phyloP scores from a whole-genome alignment of 352 stramenopile species.

The Pythium insidiosum region DNA sequence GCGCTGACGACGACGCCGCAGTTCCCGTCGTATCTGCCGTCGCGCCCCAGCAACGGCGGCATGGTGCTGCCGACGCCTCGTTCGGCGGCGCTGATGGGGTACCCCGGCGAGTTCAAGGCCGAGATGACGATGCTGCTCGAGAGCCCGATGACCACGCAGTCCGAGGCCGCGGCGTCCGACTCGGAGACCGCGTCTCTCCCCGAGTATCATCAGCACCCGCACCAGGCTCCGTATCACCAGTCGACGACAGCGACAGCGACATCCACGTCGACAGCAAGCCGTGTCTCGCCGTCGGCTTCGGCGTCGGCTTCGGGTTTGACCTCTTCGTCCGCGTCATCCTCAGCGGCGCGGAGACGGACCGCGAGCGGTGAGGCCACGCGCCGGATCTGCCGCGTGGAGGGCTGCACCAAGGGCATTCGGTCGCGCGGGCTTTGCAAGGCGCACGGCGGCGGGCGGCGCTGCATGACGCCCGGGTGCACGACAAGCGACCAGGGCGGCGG shows the following conservation, averaged over 20 bases:
- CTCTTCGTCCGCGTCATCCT: neutral
- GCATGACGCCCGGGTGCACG: constrained; percentile 65
- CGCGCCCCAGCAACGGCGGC: neutral
- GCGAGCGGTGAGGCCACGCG: constrained; percentile 30
- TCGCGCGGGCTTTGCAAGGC: constrained; percentile 50
- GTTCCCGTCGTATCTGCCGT: constrained; percentile 16
- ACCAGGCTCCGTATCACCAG: too few species aligned
- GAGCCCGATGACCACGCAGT: constrained; percentile 12
- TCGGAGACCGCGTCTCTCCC: too few species aligned
- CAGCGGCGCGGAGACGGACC: constrained; percentile 36
- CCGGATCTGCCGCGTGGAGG: constrained; percentile 64
- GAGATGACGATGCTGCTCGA: constrained; percentile 7
- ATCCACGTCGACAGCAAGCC: too few species aligned
- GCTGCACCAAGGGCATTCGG: constrained; percentile 69
- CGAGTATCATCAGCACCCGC: too few species aligned
- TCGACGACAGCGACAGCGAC: too few species aligned
- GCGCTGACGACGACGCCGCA: constrained; percentile 17
- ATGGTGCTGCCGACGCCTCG: constrained; percentile 1
- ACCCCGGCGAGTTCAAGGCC: constrained; percentile 1
- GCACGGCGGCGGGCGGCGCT: constrained; percentile 55
- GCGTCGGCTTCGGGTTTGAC: neutral
- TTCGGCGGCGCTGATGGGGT: too few species aligned
- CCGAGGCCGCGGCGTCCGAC: constrained; percentile 11
- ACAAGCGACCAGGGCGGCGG: constrained; percentile 82
- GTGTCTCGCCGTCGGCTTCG: too few species aligned